A percentile compares a stretch with the other conserved stretches of the same genome.
Evolutionary conservation across 805 yeast species (phyloP).

Genomic region (Candida sphagnicola): DNA sequence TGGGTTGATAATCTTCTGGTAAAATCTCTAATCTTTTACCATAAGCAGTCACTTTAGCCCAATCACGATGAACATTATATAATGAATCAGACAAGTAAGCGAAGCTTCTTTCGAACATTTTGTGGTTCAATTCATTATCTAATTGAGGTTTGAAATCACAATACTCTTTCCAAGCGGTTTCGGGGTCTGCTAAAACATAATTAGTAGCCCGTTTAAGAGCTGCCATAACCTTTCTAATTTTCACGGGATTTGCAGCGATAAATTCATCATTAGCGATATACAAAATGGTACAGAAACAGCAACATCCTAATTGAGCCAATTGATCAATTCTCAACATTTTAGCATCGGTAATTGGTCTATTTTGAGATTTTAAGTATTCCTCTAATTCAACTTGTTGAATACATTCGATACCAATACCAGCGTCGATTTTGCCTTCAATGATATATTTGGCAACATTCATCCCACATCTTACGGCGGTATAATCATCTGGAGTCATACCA

Average conservation of each 20-base stretch:
- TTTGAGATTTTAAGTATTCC: slow-evolving; percentile 41
- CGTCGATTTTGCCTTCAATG: slow-evolving; percentile 52
- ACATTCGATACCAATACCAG: slow-evolving; percentile 58
- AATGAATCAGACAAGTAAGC: slow-evolving; percentile 52
- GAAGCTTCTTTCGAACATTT: slow-evolving; percentile 50
- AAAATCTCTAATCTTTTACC: slow-evolving; percentile 52
- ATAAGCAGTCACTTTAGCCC: slow-evolving; percentile 53
- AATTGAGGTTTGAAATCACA: slow-evolving; percentile 46
- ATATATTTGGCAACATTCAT: slow-evolving; percentile 57
- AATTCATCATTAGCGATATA: slow-evolving; percentile 52
- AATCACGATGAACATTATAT: slow-evolving; percentile 53
- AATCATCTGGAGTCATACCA: slow-evolving; percentile 53
- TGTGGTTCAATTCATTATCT: slow-evolving; percentile 36
- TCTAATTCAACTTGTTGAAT: slow-evolving; percentile 57
- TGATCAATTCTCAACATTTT: slow-evolving; percentile 55
- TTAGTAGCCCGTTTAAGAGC: slow-evolving; percentile 53
- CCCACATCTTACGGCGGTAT: slow-evolving; percentile 56
- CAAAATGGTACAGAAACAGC: slow-evolving; percentile 55
- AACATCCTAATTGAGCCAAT: slow-evolving; percentile 54
- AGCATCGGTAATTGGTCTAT: slow-evolving; percentile 43
- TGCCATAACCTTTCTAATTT: slow-evolving; percentile 40
- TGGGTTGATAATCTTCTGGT: slow-evolving; percentile 46
- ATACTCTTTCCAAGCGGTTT: slow-evolving; percentile 44
- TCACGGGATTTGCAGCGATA: slow-evolving; percentile 43
- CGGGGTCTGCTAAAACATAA: slow-evolving; percentile 40